These are phyloP conservation scores for Pleurotus eryngii DNA, from an alignment of 768 basidiomycete genomes.

Conservation along the genomic window DNA sequence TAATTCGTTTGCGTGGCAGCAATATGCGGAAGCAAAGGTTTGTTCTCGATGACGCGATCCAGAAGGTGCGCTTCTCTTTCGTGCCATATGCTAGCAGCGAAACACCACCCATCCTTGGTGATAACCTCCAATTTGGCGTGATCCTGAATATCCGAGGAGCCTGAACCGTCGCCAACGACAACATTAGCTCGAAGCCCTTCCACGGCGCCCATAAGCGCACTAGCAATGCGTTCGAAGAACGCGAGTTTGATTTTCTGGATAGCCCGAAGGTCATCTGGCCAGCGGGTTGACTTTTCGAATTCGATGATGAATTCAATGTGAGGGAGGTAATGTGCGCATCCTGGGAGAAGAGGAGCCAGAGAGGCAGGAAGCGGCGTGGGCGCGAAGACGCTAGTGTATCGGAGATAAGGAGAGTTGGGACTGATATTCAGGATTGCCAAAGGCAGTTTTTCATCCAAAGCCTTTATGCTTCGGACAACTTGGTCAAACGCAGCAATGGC, in stretches of 20 bases:
- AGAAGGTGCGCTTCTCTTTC: constrained; percentile 81
- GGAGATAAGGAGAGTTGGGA: constrained; percentile 67
- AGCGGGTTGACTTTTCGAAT: constrained; percentile 88
- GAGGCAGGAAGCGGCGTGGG: constrained; percentile 68
- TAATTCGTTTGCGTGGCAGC: constrained; percentile 19
- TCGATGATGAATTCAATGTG: constrained; percentile 76
- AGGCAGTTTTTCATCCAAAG: constrained; percentile 68
- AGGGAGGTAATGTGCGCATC: constrained; percentile 62
- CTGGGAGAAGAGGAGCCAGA: constrained; percentile 47
- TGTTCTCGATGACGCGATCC: constrained; percentile 59
- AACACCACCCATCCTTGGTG: constrained; percentile 83
- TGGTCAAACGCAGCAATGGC: constrained; percentile 78
- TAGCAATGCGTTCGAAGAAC: constrained; percentile 80
- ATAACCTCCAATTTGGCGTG: constrained; percentile 71
- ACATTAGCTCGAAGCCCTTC: constrained; percentile 54
- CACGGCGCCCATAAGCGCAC: constrained; percentile 51
- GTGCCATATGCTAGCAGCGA: constrained; percentile 80
- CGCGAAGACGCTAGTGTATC: constrained; percentile 82
- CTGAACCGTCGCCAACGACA: constrained; percentile 48
- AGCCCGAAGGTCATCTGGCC: constrained; percentile 92
- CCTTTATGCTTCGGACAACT: constrained; percentile 73
- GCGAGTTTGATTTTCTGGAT: constrained; percentile 95
- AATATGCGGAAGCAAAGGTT: constrained; percentile 37
- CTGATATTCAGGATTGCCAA: constrained; percentile 75
- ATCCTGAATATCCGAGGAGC: constrained; percentile 60